These are phyloP conservation scores for Psilocybe subaeruginosa DNA, from an alignment of 768 basidiomycete genomes.

Conservation along the genomic window DNA sequence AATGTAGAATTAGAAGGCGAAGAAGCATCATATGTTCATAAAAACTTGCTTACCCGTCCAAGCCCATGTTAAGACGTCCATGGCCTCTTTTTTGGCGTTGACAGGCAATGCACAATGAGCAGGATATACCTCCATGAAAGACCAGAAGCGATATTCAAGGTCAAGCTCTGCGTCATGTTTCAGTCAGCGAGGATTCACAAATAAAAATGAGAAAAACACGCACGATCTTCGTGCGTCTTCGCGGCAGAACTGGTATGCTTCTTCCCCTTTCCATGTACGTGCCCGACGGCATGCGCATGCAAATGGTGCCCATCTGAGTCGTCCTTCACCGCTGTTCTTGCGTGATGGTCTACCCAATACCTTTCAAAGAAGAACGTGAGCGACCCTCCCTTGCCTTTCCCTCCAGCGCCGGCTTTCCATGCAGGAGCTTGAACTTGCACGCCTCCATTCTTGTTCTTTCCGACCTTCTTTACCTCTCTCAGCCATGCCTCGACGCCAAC, in stretches of 20 bases:
- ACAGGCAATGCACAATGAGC: slow-evolving; percentile 64
- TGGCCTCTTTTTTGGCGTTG: slow-evolving; percentile 65
- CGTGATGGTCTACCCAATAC: slow-evolving; percentile 71
- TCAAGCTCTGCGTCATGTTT: slow-evolving; percentile 59
- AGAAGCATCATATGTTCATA: neutral
- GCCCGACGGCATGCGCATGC: slow-evolving; percentile 14
- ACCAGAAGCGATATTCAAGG: slow-evolving; percentile 81
- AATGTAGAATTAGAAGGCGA: neutral
- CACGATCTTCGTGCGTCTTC: slow-evolving; percentile 45
- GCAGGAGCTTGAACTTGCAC: slow-evolving; percentile 1
- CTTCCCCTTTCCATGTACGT: slow-evolving; percentile 23
- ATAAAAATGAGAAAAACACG: slow-evolving; percentile 22
- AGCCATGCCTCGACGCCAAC: slow-evolving; percentile 67
- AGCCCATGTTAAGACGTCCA: slow-evolving; percentile 79
- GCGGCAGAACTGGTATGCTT: slow-evolving; percentile 20
- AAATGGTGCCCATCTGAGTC: slow-evolving; percentile 12
- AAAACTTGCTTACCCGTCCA: slow-evolving; percentile 60
- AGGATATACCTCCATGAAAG: slow-evolving; percentile 78
- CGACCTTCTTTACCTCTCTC: slow-evolving; percentile 33
- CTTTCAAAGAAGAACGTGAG: slow-evolving; percentile 35
- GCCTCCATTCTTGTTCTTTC: neutral
- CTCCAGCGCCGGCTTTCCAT: slow-evolving; percentile 13
- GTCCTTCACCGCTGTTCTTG: slow-evolving; percentile 43
- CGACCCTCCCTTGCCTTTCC: slow-evolving; percentile 26
- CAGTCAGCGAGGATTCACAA: neutral